Base-by-base conservation (phyloP, 805 yeast genomes). In the Candida dajiaensis region DNA sequence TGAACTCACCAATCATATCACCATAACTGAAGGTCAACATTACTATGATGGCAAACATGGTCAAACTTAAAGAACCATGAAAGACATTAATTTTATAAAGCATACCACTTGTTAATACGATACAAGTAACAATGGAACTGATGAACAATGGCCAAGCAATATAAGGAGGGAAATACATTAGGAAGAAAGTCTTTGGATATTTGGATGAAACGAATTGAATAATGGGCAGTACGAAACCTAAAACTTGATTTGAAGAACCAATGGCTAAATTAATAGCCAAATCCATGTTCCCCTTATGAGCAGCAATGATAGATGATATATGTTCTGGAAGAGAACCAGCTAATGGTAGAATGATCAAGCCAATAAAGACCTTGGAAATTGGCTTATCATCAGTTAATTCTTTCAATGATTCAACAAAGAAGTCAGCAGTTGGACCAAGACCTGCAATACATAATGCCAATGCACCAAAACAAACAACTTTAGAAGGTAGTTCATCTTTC, bases 321-420 rank as follows among this genome's bases (percentile, higher is more conserved):
- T 56, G 60, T 39, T 56, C 60, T 4, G 60, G 60, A 10, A 56
- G 28, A 6, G 58, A 54, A 28, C 60, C 60, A 2, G 58, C 60
- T 15, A 54, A 39, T 33, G 58, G 60, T 18, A 56, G 18, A 40
- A 56, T 53, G 42, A 54, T 56, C 35, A 54, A 42, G 36, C 60
- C 60, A 35, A 56, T 49, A 41, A 56, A 56, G 4, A 51, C 54
- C 39, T 51, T 53, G 25, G 58, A 56, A 18, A 56, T 56, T n/a
- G 51, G 43, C 3, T 52, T 50, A 29, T 48, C 50, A 25, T 55
- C 59, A 2, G 58, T 55, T 11, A 55, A 18, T 5, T 50, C 49
- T 33, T 55, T 54, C 39, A 55, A 42, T 1, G 59, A 49, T 41
- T 55, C 59, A 15, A 55, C 57, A 43, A 55, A 55, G 46, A 54